Evolutionary conservation across 306 rosid genomes (phyloP).

Genomic region (Purshia tridentata): DNA sequence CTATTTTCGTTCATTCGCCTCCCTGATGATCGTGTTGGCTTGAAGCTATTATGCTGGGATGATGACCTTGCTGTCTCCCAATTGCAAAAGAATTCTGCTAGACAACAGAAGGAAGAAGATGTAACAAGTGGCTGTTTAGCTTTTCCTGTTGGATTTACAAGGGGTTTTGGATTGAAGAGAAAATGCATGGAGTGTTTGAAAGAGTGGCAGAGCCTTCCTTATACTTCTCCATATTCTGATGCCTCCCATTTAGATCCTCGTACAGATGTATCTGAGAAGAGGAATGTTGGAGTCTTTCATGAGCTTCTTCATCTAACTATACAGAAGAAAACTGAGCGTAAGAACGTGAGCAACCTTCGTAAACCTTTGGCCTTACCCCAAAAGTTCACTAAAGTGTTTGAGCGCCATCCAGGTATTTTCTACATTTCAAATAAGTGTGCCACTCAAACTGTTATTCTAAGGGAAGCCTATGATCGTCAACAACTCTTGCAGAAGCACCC

Average conservation of each 20-base stretch:
- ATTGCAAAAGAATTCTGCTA: slow-evolving; percentile 53
- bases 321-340: slow-evolving; percentile 79
- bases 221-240: slow-evolving; percentile 63
- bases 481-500: slow-evolving; percentile 64
- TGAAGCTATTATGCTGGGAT: slow-evolving; percentile 72
- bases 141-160: slow-evolving; percentile 74
- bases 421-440: slow-evolving; percentile 72
- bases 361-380: slow-evolving; percentile 67
- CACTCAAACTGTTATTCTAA: slow-evolving; percentile 77
- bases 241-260: slow-evolving; percentile 80
- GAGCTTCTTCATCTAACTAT: slow-evolving; percentile 85
- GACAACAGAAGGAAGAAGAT: slow-evolving; percentile 59
- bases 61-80: slow-evolving; percentile 61
- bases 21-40: slow-evolving; percentile 64
- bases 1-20: slow-evolving; percentile 56
- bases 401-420: slow-evolving; percentile 91
- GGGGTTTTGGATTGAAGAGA: slow-evolving; percentile 86
- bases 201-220: slow-evolving; percentile 95
- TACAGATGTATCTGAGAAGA: slow-evolving; percentile 84
- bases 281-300: slow-evolving; percentile 88
- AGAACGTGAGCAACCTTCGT: slow-evolving; percentile 83
- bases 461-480: slow-evolving; percentile 61
- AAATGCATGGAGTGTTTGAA: slow-evolving; percentile 84
- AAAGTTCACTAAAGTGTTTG: slow-evolving; percentile 86
- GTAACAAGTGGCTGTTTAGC: slow-evolving; percentile 50